phyloP scores from a whole-genome alignment of 345 rosid genomes.

The Hevea brasiliensis region DNA sequence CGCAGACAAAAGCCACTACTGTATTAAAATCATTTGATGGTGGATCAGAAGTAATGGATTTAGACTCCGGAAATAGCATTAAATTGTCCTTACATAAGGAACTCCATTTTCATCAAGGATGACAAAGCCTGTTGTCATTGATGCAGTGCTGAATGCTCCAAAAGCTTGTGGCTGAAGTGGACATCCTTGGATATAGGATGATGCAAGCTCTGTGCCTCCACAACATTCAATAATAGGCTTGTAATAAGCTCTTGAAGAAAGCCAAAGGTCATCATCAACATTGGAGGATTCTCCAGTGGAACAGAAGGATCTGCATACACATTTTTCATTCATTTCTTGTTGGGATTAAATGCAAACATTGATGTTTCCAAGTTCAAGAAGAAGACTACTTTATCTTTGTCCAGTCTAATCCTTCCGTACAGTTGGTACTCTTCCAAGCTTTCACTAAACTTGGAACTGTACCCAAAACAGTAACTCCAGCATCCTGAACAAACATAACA shows the following conservation, averaged over 20 bases:
- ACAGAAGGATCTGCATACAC: constrained; percentile 49
- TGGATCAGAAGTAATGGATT: background rate
- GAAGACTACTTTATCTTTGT: constrained; percentile 59
- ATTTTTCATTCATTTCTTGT: constrained; percentile 10
- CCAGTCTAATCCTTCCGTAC: constrained; percentile 80
- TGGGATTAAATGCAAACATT: background rate
- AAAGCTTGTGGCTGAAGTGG: constrained; percentile 84
- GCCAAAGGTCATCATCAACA: constrained; percentile 93
- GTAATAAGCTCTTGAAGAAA: constrained; percentile 76
- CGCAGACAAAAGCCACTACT: background rate
- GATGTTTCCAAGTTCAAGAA: background rate
- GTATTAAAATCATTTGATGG: background rate
- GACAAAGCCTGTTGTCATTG: constrained; percentile 72
- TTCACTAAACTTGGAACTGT: constrained; percentile 91
- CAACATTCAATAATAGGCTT: constrained; percentile 76
- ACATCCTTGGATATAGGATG: constrained; percentile 68
- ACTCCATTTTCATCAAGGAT: constrained; percentile 71
- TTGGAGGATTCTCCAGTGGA: constrained; percentile 85
- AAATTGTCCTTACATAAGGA: constrained; percentile 49
- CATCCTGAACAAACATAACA: constrained; percentile 51
- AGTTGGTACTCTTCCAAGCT: constrained; percentile 68
- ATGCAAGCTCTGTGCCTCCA: constrained; percentile 90
- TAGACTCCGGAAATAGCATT: background rate
- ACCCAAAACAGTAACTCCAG: constrained; percentile 81
- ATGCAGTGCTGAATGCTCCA: constrained; percentile 73